Evolutionary conservation across 352 stramenopile genomes (phyloP), one percentile per base, ranked within the genome.

Genomic region (Achlya hypogyna): DNA sequence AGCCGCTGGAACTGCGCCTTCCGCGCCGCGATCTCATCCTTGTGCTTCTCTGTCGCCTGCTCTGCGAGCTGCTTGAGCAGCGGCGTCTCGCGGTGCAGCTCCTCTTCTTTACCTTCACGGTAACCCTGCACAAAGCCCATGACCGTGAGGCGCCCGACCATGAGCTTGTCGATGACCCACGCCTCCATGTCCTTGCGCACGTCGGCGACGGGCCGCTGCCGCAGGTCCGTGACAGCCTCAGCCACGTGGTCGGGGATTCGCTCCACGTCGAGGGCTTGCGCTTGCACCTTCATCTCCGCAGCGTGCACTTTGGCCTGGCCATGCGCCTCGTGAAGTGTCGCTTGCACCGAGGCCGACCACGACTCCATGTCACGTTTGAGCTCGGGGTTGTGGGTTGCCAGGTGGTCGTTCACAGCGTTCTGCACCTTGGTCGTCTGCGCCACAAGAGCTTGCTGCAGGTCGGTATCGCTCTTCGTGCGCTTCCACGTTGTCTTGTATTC

Each of bases 61-160:
- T 89, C 87, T 5, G 78, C 86, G 51, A 89, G 79, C n/a, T 78
- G 80, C 38, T 93, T 72, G 9, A 95, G 69, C 60, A 93, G 62
- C 40, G 86, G 78, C 43, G 92, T 81, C 40, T 93, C 71, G 14
- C 86, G 80, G 49, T 79, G 67, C 45, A 95, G 53, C 70, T 95
- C 86, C 52, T 89, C 73, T 52, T 79, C 65, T 58, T 95, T 95
- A 51, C 86, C 86, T 40, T 85, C 78, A 5, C 78, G 74, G 74
- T 95, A 95, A 12, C 86, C 86, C 1, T 86, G 75, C 65, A 95
- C 91, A 52, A 93, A 95, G 34, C 82, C 81, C 75, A 88, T 74
- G 29, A 95, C 72, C 70, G 92, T 85, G 8, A 76, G 78, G 68
- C 92, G 84, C 20, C 81, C 86, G 27, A 95, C 84, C 62, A 88